Evolutionary conservation across 2,329 filamentous ascomycete genomes (phyloP), one percentile per base, ranked within the genome.

Genomic region (Xylariales sp.): DNA sequence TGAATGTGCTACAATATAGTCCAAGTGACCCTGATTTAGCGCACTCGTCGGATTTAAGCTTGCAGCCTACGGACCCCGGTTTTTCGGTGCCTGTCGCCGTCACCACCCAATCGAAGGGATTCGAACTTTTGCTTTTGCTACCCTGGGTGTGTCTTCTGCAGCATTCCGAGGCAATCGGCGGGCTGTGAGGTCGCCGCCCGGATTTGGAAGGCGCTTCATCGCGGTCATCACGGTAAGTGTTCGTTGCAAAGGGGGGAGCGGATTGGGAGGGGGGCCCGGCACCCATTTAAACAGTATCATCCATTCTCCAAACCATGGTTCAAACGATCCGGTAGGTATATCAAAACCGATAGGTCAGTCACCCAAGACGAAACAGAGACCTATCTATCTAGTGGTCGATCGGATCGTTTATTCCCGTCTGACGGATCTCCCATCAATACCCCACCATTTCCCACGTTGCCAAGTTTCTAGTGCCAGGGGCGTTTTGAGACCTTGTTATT

Each of bases 361-460:
- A 52, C 41, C 30, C 53, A 62, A 52, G 53, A 56, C 54, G 23
- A 62, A 12, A 34, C 52, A 41, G 43, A 57, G 46, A 62, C 46
- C 5, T 4, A 46, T 46, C 58, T 46, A 28, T 46, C 58, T 48
- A 65, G 59, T 66, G 66, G 63, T 65, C 45, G 63, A 64, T 59
- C 66, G 66, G 65, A 62, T 66, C 41, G 59, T 66, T 58, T 69
- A 62, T 69, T 34, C 63, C 69, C 65, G 62, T 68, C 62, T 71
- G 54, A 66, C 68, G 36, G 62, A 52, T 54, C 36, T 59, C 43
- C 32, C 10, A 54, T 45, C 57, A 55, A 60, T 64, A 66, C 70
- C 70, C 69, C 70, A 68, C 70, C 69, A 56, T 68, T 60, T 68
- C 59, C 69, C 62, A 67, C 52, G 57, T 59, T 56, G 65, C 68